phyloP scores from a whole-genome alignment of 2,329 filamentous ascomycete genomes.

The Aspergillus puulaauensis region DNA sequence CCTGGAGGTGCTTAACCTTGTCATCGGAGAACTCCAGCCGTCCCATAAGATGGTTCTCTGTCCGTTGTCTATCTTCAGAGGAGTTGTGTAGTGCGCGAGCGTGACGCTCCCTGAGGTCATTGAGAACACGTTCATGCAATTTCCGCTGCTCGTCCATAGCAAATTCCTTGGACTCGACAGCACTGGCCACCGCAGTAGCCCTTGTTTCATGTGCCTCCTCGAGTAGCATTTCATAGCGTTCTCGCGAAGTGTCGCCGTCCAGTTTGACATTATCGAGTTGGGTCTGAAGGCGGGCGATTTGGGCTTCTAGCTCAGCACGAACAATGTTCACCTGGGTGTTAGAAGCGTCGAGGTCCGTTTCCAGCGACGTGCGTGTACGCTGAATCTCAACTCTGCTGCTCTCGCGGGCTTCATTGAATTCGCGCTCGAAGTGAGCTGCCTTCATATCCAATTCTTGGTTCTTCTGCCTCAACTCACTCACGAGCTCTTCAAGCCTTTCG shows the following conservation, averaged over 20 bases:
- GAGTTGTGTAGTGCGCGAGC: conserved; percentile 71
- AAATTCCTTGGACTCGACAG: conserved; percentile 52
- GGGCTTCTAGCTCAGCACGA: conserved; percentile 77
- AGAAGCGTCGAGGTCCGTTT: conserved; percentile 77
- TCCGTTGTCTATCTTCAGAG: conserved; percentile 76
- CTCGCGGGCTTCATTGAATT: conserved; percentile 81
- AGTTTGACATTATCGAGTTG: conserved; percentile 77
- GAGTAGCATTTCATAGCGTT: conserved; percentile 77
- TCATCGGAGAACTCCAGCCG: conserved; percentile 78
- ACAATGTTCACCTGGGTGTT: conserved; percentile 84
- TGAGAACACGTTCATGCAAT: conserved; percentile 69
- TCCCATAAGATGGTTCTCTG: conserved; percentile 77
- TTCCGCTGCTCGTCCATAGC: conserved; percentile 60
- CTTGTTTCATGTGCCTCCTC: conserved; percentile 75
- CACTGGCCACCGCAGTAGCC: conserved; percentile 57
- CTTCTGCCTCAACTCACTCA: conserved; percentile 49
- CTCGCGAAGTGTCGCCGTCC: conserved; percentile 77
- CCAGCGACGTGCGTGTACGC: conserved; percentile 73
- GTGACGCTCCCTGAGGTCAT: conserved; percentile 74
- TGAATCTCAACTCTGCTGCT: conserved; percentile 77
- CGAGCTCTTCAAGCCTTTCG: conserved; percentile 62
- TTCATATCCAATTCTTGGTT: conserved; percentile 71
- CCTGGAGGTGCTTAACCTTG: conserved; percentile 81
- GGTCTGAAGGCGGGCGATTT: conserved; percentile 68
- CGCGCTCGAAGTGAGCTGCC: conserved; percentile 70